A percentile compares a stretch with the other conserved stretches of the same genome.
Conservation (phyloP, 2,329 filamentous ascomycete genomes). For the Ceratocystiopsis minuta region DNA sequence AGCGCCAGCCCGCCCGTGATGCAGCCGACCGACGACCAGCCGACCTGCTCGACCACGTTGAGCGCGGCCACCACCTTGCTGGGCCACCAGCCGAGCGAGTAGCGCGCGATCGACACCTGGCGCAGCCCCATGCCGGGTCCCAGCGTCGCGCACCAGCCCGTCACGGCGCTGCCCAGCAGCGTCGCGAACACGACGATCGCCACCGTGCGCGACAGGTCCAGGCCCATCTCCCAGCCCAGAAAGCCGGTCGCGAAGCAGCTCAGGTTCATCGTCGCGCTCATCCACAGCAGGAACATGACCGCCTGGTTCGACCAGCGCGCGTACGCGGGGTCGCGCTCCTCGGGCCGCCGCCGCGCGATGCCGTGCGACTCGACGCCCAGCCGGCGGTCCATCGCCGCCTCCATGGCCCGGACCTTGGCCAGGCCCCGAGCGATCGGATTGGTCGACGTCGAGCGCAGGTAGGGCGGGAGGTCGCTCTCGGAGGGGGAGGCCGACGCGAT, state of each 20-base stretch:
- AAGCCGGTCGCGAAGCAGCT: conserved; percentile 33
- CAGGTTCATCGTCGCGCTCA: conserved; percentile 31
- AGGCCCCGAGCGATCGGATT: conserved; percentile 14
- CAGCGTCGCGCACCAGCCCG: conserved; percentile 31
- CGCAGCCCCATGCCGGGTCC: conserved; percentile 30
- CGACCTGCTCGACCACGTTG: conserved; percentile 30
- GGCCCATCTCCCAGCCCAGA: conserved; percentile 28
- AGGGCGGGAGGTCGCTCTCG: conserved; percentile 3
- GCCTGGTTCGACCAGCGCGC: conserved; percentile 22
- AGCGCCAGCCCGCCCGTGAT: conserved; percentile 33
- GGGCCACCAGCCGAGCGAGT: conserved; percentile 32
- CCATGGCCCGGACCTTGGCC: conserved; percentile 21
- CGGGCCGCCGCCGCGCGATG: conserved; percentile 25
- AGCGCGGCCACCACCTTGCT: conserved; percentile 30
- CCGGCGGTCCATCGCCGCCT: conserved; percentile 24
- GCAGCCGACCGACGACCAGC: conserved; percentile 31
- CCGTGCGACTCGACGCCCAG: conserved; percentile 31
- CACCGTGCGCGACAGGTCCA: conserved; percentile 25
- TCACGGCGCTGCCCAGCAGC: conserved; percentile 23
- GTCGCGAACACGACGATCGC: conserved; percentile 27
- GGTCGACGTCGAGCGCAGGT: conserved; percentile 3
- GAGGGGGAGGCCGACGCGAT: not conserved
- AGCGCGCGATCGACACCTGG: conserved; percentile 31
- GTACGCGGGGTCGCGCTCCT: conserved; percentile 21
- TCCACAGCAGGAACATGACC: conserved; percentile 34